These are phyloP conservation scores for Annona cherimola DNA, from an alignment of 164 flowering plant species.

Conservation along the genomic window DNA sequence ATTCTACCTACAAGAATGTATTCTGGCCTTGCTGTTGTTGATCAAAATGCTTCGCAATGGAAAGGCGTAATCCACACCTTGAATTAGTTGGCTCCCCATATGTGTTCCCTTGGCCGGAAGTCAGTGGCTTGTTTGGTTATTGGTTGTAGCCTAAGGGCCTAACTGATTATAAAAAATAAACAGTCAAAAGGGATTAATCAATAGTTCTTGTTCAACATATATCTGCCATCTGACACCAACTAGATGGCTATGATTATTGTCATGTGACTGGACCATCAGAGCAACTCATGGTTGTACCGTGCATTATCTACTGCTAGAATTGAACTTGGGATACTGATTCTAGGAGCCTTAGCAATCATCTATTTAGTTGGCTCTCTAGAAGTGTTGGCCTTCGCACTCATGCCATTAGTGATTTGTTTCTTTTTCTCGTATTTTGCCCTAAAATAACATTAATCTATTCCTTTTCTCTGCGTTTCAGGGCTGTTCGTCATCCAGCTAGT, in stretches of 20 bases:
- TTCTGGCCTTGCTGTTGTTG: not conserved
- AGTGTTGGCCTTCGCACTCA: no score
- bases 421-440: not conserved
- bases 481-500: constrained; percentile 97
- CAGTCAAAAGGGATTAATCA: not conserved
- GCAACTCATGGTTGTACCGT: not conserved
- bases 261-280: not conserved
- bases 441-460: not conserved
- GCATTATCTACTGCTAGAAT: not conserved
- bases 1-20: not conserved
- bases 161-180: not conserved
- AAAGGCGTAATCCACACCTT: not conserved
- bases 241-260: not conserved
- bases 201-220: not conserved
- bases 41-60: not conserved
- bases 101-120: not conserved
- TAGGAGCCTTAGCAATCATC: not conserved
- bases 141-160: not conserved
- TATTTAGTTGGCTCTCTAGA: not conserved
- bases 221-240: not conserved
- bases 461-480: constrained; percentile 49
- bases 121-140: not conserved
- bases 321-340: not conserved
- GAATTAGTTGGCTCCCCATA: not conserved
- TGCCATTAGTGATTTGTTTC: not conserved